Conservation (phyloP, 768 basidiomycete genomes). For the Russula virescens region DNA sequence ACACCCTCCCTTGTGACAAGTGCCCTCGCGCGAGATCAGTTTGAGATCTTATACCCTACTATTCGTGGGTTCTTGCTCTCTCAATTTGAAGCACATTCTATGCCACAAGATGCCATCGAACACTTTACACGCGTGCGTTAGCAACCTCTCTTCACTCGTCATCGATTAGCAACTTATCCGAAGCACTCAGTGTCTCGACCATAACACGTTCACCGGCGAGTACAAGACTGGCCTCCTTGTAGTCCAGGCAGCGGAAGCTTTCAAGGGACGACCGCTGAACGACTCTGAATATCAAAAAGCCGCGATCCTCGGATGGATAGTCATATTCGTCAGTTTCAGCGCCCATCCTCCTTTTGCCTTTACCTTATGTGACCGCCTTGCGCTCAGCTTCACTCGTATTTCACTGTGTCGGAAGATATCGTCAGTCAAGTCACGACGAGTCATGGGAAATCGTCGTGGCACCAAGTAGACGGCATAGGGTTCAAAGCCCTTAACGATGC, state of each 20-base stretch:
- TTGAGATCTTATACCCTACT: constrained; percentile 44
- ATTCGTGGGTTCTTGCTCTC: constrained; percentile 76
- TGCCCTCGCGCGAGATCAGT: constrained; percentile 9
- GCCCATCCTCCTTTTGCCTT: not conserved
- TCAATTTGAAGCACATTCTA: constrained; percentile 58
- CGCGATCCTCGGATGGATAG: constrained; percentile 89
- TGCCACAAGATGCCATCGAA: constrained; percentile 77
- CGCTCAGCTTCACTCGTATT: constrained; percentile 86
- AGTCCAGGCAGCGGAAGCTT: constrained; percentile 84
- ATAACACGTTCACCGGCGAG: constrained; percentile 93
- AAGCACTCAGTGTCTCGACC: constrained; percentile 62
- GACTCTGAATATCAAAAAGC: constrained; percentile 87
- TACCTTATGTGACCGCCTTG: not conserved
- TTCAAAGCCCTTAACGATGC: constrained; percentile 93
- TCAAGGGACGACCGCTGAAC: constrained; percentile 59
- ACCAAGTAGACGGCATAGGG: constrained; percentile 59
- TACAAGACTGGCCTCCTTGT: constrained; percentile 94
- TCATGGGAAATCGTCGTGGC: constrained; percentile 93
- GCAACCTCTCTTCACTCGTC: not conserved
- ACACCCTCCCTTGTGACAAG: not conserved
- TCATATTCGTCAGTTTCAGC: constrained; percentile 71
- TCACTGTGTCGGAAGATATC: constrained; percentile 94
- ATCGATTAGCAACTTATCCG: constrained; percentile 9
- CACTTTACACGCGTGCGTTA: constrained; percentile 74
- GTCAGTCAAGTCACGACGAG: constrained; percentile 94